A percentile compares a stretch with the other conserved stretches of the same genome.
phyloP scores from a whole-genome alignment of 2,329 filamentous ascomycete genomes.

The Hypocrella siamensis region DNA sequence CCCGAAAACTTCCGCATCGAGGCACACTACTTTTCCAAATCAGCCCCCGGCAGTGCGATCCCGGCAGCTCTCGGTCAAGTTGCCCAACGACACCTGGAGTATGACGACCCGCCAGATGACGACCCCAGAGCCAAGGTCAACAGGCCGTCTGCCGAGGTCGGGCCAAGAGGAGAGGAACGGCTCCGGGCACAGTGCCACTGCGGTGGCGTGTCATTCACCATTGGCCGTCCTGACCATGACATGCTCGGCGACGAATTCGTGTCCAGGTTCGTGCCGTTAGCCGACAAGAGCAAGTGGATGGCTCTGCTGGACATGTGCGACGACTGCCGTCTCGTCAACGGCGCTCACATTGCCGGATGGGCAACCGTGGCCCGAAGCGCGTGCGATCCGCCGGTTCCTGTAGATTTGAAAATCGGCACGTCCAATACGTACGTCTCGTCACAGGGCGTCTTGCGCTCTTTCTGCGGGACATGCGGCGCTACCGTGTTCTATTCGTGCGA shows the following conservation, averaged over 20 bases:
- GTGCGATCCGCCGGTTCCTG: slow-evolving; percentile 20
- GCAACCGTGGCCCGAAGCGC: slow-evolving; percentile 20
- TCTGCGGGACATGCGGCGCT: slow-evolving; percentile 30
- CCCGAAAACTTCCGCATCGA: slow-evolving; percentile 18
- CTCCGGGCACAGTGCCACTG: slow-evolving; percentile 29
- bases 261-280: slow-evolving; percentile 18
- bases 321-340: slow-evolving; percentile 27
- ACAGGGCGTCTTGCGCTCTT: slow-evolving; percentile 20
- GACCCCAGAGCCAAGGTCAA: slow-evolving; percentile 11
- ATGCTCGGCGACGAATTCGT: slow-evolving; percentile 14
- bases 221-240: slow-evolving; percentile 20
- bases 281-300: slow-evolving; percentile 24
- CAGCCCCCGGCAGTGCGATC: slow-evolving; percentile 20
- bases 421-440: slow-evolving; percentile 26
- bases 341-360: slow-evolving; percentile 26
- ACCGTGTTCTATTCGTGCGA: slow-evolving; percentile 21
- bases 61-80: slow-evolving; percentile 18
- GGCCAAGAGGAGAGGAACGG: slow-evolving; percentile 18
- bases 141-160: slow-evolving; percentile 14
- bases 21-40: slow-evolving; percentile 20
- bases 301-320: slow-evolving; percentile 24
- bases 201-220: slow-evolving; percentile 29
- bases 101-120: slow-evolving; percentile 20
- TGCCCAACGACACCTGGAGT: slow-evolving; percentile 12
- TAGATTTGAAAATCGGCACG: slow-evolving; percentile 24